phyloP scores from a whole-genome alignment of 345 rosid species.

The Iberis pinnata region DNA sequence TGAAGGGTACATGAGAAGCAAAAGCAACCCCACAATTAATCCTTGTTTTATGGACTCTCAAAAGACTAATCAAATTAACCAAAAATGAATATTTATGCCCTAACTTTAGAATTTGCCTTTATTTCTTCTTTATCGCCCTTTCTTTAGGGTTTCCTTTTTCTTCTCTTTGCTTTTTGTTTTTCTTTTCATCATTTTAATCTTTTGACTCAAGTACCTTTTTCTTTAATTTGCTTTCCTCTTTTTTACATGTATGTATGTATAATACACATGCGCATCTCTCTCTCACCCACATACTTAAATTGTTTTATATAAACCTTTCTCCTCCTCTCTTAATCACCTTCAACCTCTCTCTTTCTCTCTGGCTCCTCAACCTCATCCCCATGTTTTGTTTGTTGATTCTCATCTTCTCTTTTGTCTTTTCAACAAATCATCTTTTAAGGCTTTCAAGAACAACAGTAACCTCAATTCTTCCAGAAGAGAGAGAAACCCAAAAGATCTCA shows the following conservation, averaged over 20 bases:
- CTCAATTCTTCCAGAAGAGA: constrained; percentile 2
- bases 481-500: constrained; percentile 8
- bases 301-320: constrained; percentile 32
- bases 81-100: constrained; percentile 26
- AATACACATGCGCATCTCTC: background rate
- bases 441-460: constrained; percentile 24
- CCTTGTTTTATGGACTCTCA: constrained; percentile 49
- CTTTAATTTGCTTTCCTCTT: constrained; percentile 27
- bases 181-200: constrained; percentile 19
- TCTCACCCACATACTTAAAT: background rate
- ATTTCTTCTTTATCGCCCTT: constrained; percentile 41
- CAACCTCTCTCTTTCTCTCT: constrained; percentile 10
- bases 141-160: constrained; percentile 38
- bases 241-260: constrained; percentile 15
- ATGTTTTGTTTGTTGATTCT: constrained; percentile 14
- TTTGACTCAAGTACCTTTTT: constrained; percentile 28
- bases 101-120: constrained; percentile 34
- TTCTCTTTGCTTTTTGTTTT: constrained; percentile 23
- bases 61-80: constrained; percentile 31
- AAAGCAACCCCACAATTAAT: constrained; percentile 43
- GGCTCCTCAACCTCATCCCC: constrained; percentile 15
- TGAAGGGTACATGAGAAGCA: constrained; percentile 30
- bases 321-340: constrained; percentile 17
- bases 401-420: constrained; percentile 24
- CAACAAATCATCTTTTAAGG: background rate